phyloP scores from a whole-genome alignment of 345 rosid genomes.

The Lagerstroemia speciosa region DNA sequence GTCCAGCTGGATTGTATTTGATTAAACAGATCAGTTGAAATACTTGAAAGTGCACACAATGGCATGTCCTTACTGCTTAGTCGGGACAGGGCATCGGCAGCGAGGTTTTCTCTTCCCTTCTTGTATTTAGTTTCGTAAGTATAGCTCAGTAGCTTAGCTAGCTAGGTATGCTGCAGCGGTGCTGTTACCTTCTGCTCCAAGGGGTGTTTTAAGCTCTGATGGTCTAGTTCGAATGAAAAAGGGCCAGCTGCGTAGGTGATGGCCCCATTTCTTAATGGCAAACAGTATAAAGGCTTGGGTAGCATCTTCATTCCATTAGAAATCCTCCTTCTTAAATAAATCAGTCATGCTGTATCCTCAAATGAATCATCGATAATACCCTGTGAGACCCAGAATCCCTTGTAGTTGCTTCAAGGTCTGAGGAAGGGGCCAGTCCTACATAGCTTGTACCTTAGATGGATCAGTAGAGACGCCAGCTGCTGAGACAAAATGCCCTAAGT shows the following conservation, averaged over 20 bases:
- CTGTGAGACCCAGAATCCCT: background rate
- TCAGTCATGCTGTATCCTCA: background rate
- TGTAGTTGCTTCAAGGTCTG: background rate
- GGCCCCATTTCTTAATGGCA: background rate
- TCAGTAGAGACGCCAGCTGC: background rate
- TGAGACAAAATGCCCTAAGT: background rate
- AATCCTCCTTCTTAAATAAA: background rate
- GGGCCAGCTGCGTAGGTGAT: background rate
- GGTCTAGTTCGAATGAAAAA: background rate
- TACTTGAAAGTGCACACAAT: too few species aligned
- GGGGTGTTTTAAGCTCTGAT: background rate
- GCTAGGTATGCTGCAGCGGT: slow-evolving; percentile 4
- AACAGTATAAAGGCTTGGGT: background rate
- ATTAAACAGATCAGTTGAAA: too few species aligned
- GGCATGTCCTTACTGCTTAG: too few species aligned
- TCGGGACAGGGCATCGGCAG: background rate
- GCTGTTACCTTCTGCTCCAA: background rate
- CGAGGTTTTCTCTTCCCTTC: background rate
- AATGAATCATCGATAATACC: background rate
- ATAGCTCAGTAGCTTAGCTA: background rate
- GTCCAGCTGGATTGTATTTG: too few species aligned
- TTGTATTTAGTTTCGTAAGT: background rate
- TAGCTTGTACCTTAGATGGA: background rate
- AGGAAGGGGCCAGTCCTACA: background rate
- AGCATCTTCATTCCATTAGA: background rate